These are phyloP conservation scores for Curvularia sp. DNA, from an alignment of 2,329 filamentous ascomycete genomes.

Conservation along the genomic window DNA sequence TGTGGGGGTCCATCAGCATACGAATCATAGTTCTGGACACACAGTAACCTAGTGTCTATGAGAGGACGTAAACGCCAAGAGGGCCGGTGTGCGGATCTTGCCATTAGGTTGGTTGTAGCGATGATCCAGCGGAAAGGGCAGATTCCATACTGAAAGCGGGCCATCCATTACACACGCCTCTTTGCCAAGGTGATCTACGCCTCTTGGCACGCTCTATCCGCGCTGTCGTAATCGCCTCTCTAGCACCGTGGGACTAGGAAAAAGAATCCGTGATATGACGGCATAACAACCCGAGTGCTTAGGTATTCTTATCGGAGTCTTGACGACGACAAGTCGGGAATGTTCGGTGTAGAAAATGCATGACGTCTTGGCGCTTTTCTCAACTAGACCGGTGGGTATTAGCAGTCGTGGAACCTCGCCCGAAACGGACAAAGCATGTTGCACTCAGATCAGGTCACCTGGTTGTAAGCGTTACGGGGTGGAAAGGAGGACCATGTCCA, in stretches of 20 bases:
- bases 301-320: constrained; percentile 14
- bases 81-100: neutral
- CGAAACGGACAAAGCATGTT: neutral
- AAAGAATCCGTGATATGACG: constrained; percentile 2
- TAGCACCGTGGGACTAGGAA: constrained; percentile 5
- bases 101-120: constrained; percentile 7
- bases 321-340: constrained; percentile 26
- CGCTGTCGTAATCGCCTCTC: constrained; percentile 8
- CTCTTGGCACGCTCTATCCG: constrained; percentile 29
- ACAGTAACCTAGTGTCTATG: neutral
- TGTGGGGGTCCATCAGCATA: neutral
- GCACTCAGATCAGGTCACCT: neutral
- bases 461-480: neutral
- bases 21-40: neutral
- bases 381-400: constrained; percentile 4
- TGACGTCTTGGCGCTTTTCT: neutral
- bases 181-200: constrained; percentile 31
- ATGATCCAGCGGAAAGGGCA: constrained; percentile 13
- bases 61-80: neutral
- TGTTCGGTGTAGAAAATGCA: constrained; percentile 10
- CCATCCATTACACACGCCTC: constrained; percentile 19
- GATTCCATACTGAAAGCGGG: constrained; percentile 21
- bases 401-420: neutral
- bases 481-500: neutral
- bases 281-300: constrained; percentile 7